Evolutionary conservation across 116 monocot species (phyloP).

Genomic region (Trichopus zeylanicus): DNA sequence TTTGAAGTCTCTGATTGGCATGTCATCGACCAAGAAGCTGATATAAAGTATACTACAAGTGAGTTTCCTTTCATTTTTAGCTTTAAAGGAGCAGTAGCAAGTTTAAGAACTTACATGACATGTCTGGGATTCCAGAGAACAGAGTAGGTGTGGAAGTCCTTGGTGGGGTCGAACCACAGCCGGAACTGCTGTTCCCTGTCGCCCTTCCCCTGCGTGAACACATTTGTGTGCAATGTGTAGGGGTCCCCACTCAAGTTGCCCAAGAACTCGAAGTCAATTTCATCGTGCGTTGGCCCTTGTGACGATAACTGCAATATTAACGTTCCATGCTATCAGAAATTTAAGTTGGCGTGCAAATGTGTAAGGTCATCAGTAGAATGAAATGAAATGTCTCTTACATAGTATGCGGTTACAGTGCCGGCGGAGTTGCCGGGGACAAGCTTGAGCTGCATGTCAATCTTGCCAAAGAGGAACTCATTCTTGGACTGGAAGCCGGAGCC

Average conservation of each 20-base stretch:
- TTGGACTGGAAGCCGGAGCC: too few species aligned
- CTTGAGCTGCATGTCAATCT: constrained; percentile 25
- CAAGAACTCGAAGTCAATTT: constrained; percentile 1
- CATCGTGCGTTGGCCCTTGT: neutral
- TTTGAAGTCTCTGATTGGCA: too few species aligned
- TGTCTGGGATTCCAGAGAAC: constrained; percentile 3
- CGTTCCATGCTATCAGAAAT: neutral
- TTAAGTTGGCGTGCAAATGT: neutral
- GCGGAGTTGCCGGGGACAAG: constrained; percentile 18
- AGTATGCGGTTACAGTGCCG: constrained; percentile 17
- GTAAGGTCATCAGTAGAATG: neutral
- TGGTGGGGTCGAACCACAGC: constrained; percentile 10
- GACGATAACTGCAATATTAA: neutral
- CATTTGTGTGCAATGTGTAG: too few species aligned
- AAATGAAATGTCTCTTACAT: too few species aligned
- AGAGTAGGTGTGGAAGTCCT: constrained; percentile 3
- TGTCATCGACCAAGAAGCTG: too few species aligned
- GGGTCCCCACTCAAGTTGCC: too few species aligned
- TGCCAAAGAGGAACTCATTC: constrained; percentile 11
- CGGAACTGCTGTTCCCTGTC: too few species aligned
- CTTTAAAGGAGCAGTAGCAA: too few species aligned
- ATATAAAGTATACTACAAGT: too few species aligned
- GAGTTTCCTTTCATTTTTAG: too few species aligned
- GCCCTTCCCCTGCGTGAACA: too few species aligned
- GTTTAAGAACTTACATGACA: constrained; percentile 9